phyloP scores from a whole-genome alignment of 148 eudicot genomes.

The Camellia lanceoleosa region DNA sequence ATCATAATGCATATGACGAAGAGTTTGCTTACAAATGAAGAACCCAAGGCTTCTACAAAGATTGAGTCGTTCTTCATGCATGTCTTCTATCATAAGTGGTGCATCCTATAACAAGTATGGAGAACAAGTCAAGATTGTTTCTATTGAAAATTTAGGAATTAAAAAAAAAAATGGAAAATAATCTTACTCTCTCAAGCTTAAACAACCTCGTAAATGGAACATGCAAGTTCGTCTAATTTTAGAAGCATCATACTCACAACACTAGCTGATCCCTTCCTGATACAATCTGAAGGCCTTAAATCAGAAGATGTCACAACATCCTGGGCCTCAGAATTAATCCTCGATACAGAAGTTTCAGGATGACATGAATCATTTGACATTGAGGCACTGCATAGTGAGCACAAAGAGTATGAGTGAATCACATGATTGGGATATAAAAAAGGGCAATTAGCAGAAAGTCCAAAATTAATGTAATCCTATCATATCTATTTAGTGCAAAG shows the following conservation, averaged over 20 bases:
- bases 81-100: conserved; percentile 97
- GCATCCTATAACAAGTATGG: conserved; percentile 55
- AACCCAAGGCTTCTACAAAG: conserved; percentile 71
- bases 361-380: conserved; percentile 24
- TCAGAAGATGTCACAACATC: conserved; percentile 21
- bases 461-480: neutral
- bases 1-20: conserved; percentile 12
- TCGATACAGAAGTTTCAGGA: conserved; percentile 23
- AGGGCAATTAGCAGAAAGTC: neutral
- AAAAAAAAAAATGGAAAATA: neutral
- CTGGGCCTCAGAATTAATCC: conserved; percentile 18
- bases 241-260: conserved; percentile 66
- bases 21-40: conserved; percentile 60
- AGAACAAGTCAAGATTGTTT: conserved; percentile 3
- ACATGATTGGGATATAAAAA: neutral
- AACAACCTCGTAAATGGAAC: conserved; percentile 77
- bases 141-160: neutral
- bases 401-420: conserved; percentile 11
- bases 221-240: conserved; percentile 67
- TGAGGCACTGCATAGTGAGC: conserved; percentile 24
- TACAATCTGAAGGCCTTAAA: conserved; percentile 28
- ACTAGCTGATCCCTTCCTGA: conserved; percentile 76
- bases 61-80: conserved; percentile 90
- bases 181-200: neutral
- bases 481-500: neutral